Evolutionary conservation across 2,329 filamentous ascomycete genomes (phyloP).

Genomic region (Niveomyces coronatus): DNA sequence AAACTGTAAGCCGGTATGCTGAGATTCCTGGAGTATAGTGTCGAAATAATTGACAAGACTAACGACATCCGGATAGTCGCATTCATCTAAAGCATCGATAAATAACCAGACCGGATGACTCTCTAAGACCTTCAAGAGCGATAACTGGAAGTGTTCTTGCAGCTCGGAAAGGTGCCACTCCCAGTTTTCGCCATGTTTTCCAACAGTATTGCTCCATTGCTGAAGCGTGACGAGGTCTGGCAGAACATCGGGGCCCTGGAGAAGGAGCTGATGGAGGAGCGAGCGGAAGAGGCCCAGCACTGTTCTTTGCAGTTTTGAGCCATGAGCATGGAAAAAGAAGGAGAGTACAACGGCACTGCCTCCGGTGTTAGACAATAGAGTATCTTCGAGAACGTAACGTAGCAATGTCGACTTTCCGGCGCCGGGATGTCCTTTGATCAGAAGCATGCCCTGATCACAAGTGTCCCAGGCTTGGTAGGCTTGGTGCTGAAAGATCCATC

Average conservation of each 20-base stretch:
- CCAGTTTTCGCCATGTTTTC: conserved; percentile 15
- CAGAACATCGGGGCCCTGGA: conserved; percentile 14
- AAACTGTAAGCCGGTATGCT: conserved; percentile 9
- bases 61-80: conserved; percentile 16
- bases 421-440: conserved; percentile 31
- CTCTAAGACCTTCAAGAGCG: conserved; percentile 15
- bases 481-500: conserved; percentile 21
- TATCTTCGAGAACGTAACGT: conserved; percentile 21
- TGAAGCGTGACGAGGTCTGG: conserved; percentile 15
- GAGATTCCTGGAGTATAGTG: conserved; percentile 14
- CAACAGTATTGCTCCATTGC: conserved; percentile 1
- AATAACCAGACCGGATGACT: conserved; percentile 17
- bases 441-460: conserved; percentile 17
- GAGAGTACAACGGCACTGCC: conserved; percentile 14
- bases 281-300: conserved; percentile 24
- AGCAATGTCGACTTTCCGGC: conserved; percentile 31
- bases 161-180: conserved; percentile 18
- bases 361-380: conserved; percentile 2
- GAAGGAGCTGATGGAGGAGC: conserved; percentile 23
- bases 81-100: conserved; percentile 27
- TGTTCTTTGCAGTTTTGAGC: conserved; percentile 21
- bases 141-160: conserved; percentile 11
- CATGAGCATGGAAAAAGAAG: conserved; percentile 28
- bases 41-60: conserved; percentile 14
- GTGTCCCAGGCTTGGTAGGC: conserved; percentile 16